Evolutionary conservation across 75 land plant genomes (phyloP), one percentile per base, ranked within the genome.

Genomic region (Pinus tabuliformis): DNA sequence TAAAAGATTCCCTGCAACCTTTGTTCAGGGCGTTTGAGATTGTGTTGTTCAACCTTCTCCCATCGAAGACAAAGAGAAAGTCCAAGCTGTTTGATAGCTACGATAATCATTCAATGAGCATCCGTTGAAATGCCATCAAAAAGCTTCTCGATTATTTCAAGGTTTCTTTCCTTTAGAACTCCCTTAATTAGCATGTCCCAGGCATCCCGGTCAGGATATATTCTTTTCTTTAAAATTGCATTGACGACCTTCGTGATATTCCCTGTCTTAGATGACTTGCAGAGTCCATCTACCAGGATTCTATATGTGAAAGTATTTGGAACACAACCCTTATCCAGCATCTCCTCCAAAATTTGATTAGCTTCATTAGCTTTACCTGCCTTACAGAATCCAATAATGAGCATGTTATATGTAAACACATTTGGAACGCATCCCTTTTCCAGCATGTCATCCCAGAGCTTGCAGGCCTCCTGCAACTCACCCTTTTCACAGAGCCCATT

Each of bases 361-460:
- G 86, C 89, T 59, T 89, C 93, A 73, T 78, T 49, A 70, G 84
- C 85, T 37, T 83, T 87, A 16, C 91, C 98, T 14, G 75, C 88
- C 70, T 88, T 86, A 73, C 86, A 88, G 60, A 93, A 92, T 11
- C 95, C 93, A 20, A 85, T 86, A 36, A 95, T 90, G 65, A 95
- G 81, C 70, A 87, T 84, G 75, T 88, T 93, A 73, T 91, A 95
- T 1, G 97, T 91, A 45, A 83, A 73, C 12, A 68, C 80, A 80
- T 92, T 89, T 30, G 95, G 90, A 5, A n/a, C 24, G 57, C 87
- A 89, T 11, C 85, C 83, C 62, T 81, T 90, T 56, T 90, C 93
- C 75, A 90, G 76, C 95, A 94, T 94, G 26, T 94, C 89, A 74
- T 94, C 91, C 87, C 90, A 88, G 61, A 94, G 59, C 64, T 83